phyloP scores from a whole-genome alignment of 2,329 filamentous ascomycete species.

The Trichothecium roseum region DNA sequence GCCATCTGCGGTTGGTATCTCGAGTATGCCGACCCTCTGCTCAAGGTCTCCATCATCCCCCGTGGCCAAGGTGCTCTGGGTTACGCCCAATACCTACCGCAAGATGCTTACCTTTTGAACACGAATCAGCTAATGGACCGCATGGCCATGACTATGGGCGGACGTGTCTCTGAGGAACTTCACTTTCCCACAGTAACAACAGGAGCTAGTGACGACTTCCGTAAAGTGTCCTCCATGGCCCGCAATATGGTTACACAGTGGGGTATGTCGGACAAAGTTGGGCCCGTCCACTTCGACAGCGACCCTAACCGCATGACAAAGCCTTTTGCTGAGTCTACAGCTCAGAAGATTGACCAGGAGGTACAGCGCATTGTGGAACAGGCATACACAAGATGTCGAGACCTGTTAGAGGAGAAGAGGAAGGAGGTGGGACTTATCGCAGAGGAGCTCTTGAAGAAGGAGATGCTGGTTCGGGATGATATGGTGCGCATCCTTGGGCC shows the following conservation, averaged over 20 bases:
- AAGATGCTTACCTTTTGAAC: conserved; percentile 92
- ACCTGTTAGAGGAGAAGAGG: conserved; percentile 77
- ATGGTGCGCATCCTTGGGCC: conserved; percentile 81
- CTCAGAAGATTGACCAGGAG: conserved; percentile 82
- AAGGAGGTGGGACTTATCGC: conserved; percentile 79
- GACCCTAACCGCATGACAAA: conserved; percentile 77
- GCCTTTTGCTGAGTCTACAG: conserved; percentile 91
- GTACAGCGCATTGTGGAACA: conserved; percentile 86
- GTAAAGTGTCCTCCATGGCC: conserved; percentile 94
- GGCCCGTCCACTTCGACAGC: conserved; percentile 83
- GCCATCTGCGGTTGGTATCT: conserved; percentile 99
- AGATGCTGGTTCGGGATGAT: conserved; percentile 84
- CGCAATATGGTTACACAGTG: conserved; percentile 98
- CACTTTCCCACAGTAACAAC: conserved; percentile 96
- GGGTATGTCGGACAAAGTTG: conserved; percentile 94
- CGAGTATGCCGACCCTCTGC: conserved; percentile 86
- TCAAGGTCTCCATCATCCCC: conserved; percentile 98
- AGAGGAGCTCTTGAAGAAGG: conserved; percentile 85
- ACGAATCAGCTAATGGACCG: conserved; percentile 95
- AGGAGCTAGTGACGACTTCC: conserved; percentile 93
- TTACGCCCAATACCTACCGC: conserved; percentile 94
- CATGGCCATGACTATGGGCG: conserved; percentile 98
- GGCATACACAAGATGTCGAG: conserved; percentile 83
- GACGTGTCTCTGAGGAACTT: conserved; percentile 88
- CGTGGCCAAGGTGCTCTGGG: conserved; percentile 88